phyloP scores from a whole-genome alignment of 371 early-diverging fungal genomes.

The Rhizopus delemar region DNA sequence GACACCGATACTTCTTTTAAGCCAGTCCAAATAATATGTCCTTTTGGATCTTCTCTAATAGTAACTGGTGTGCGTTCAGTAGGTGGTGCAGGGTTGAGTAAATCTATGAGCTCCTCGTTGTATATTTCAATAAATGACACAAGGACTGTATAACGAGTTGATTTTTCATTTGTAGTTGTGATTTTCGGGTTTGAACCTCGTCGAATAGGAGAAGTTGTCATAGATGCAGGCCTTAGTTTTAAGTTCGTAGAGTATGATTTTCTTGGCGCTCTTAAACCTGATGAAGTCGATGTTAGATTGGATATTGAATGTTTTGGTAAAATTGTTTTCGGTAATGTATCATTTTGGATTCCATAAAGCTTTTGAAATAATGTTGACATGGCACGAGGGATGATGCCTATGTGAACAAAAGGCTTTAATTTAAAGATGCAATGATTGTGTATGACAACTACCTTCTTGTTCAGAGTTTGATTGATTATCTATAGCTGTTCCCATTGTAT shows the following conservation, averaged over 20 bases:
- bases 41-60: slow-evolving; percentile 91
- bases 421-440: not conserved
- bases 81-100: slow-evolving; percentile 65
- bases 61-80: slow-evolving; percentile 65
- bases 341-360: slow-evolving; percentile 33
- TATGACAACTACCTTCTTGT: slow-evolving; percentile 43
- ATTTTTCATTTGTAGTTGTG: slow-evolving; percentile 13
- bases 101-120: slow-evolving; percentile 95
- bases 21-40: slow-evolving; percentile 88
- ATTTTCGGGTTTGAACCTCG: slow-evolving; percentile 27
- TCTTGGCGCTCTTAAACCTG: slow-evolving; percentile 27
- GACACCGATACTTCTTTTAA: slow-evolving; percentile 81
- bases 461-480: slow-evolving; percentile 62
- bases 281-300: slow-evolving; percentile 11
- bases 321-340: slow-evolving; percentile 2
- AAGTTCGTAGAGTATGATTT: slow-evolving; percentile 21
- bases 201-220: slow-evolving; percentile 24
- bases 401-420: not conserved
- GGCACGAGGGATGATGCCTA: slow-evolving; percentile 91
- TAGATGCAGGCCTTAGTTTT: slow-evolving; percentile 38
- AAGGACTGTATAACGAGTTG: slow-evolving; percentile 50
- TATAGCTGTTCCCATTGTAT: slow-evolving; percentile 93
- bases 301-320: slow-evolving; percentile 8
- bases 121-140: slow-evolving; percentile 93
- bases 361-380: slow-evolving; percentile 73